Conservation (phyloP, 768 basidiomycete genomes). For the Pleurotus djamor region DNA sequence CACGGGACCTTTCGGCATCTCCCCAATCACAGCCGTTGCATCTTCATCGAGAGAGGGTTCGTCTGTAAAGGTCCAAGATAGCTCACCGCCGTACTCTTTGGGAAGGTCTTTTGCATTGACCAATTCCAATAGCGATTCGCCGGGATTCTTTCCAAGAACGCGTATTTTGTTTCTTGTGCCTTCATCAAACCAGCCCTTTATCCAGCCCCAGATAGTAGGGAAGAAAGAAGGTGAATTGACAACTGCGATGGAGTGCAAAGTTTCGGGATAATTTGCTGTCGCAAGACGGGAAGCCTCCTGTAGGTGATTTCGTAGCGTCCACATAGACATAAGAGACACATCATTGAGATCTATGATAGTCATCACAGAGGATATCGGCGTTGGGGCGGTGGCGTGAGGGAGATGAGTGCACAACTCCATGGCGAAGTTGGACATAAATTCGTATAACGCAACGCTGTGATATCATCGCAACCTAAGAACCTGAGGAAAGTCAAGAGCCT, state of each 20-base stretch:
- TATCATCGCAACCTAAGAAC: not conserved
- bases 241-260: conserved; percentile 60
- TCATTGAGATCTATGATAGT: conserved; percentile 74
- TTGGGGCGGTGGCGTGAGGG: conserved; percentile 47
- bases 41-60: conserved; percentile 63
- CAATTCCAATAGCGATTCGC: conserved; percentile 47
- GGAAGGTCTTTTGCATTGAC: conserved; percentile 52
- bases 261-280: conserved; percentile 83
- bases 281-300: conserved; percentile 74
- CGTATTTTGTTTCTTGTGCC: conserved; percentile 77
- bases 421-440: conserved; percentile 63
- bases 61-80: conserved; percentile 71
- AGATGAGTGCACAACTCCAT: conserved; percentile 62
- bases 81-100: conserved; percentile 66
- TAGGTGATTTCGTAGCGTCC: conserved; percentile 68
- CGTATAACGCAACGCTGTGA: conserved; percentile 60
- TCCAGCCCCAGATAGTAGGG: conserved; percentile 81
- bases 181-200: conserved; percentile 85
- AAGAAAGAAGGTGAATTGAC: conserved; percentile 86
- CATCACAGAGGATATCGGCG: conserved; percentile 58
- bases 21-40: conserved; percentile 40
- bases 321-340: conserved; percentile 62
- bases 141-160: conserved; percentile 63
- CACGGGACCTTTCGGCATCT: conserved; percentile 56
- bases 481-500: not conserved